These are phyloP conservation scores for Rubus parviflorus DNA, from an alignment of 306 rosid genomes.

Conservation along the genomic window DNA sequence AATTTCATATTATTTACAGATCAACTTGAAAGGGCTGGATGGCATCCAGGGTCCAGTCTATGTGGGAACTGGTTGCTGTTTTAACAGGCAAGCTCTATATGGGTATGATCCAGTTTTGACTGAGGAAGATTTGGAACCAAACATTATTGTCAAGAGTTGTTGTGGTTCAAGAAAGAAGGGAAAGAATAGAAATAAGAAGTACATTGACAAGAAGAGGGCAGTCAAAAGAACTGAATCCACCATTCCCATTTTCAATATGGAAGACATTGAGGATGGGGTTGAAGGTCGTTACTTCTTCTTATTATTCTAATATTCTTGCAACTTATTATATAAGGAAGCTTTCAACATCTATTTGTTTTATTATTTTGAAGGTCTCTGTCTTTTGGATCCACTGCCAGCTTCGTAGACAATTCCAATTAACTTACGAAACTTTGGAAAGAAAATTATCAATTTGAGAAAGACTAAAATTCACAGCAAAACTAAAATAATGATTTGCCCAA, in stretches of 20 bases:
- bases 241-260: conserved; percentile 86
- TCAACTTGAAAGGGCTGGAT: conserved; percentile 95
- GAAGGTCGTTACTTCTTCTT: conserved; percentile 52
- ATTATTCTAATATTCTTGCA: no score
- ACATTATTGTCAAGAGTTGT: conserved; percentile 89
- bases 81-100: conserved; percentile 96
- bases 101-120: conserved; percentile 94
- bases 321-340: no score
- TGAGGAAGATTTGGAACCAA: conserved; percentile 91
- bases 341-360: no score
- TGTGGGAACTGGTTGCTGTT: conserved; percentile 99
- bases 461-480: conserved; percentile 5
- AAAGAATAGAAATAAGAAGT: conserved; percentile 61
- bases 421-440: neutral
- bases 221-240: conserved; percentile 86
- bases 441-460: neutral
- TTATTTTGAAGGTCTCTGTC: no score
- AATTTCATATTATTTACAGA: conserved; percentile 40
- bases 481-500: conserved; percentile 11
- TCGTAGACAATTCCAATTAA: neutral
- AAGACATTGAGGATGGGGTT: conserved; percentile 96
- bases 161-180: conserved; percentile 96
- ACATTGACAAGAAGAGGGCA: conserved; percentile 81
- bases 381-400: neutral
- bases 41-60: conserved; percentile 99